Evolutionary conservation across 1,284 basidiomycete genomes (phyloP), one percentile per base, ranked within the genome.

Genomic region (Ustilago loliicola): DNA sequence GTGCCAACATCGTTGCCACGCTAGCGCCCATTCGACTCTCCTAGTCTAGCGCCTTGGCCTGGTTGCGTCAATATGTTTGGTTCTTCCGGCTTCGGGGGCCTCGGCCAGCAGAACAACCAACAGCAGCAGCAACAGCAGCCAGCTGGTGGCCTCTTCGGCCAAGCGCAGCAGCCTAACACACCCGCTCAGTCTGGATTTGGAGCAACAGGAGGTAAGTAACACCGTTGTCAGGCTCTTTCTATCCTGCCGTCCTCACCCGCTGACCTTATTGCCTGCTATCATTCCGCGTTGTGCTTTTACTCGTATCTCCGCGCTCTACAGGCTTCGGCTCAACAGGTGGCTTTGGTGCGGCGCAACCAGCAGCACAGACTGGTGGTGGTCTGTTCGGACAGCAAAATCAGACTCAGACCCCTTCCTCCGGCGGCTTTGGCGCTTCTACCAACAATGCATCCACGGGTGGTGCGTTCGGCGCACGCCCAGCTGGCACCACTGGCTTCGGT

Each of bases 71-170:
- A 23, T 65, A 82, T 82, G 81, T 82, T 82, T 52, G 81, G 81
- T 8, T 75, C 77, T 47, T 63, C 69, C 34, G 79, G 77, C 19
- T 82, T 82, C 56, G 72, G 79, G 30, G 81, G 79, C 72, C 81
- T 82, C 61, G 81, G 81, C 64, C 81, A 82, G 70, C 81, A 80
- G 50, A 82, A 74, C 60, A 80, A 82, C 48, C 78, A 80, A 36
- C 67, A 76, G 55, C 70, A 76, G 64, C 77, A 76, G 64, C 77
- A 79, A 51, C 84, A 86, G 64, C 81, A 79, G 30, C 67, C 61
- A 3, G 78, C 87, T 30, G 81, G 79, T 2, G 82, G 77, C 45
- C 83, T 86, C 25, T 88, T 87, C 61, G 87, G 86, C 54, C 85
- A 84, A 57, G 54, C 81, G 2, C 63, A 68, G 45, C 70, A 77